phyloP scores from a whole-genome alignment of 2,329 filamentous ascomycete species.

The Talaromyces sp. region DNA sequence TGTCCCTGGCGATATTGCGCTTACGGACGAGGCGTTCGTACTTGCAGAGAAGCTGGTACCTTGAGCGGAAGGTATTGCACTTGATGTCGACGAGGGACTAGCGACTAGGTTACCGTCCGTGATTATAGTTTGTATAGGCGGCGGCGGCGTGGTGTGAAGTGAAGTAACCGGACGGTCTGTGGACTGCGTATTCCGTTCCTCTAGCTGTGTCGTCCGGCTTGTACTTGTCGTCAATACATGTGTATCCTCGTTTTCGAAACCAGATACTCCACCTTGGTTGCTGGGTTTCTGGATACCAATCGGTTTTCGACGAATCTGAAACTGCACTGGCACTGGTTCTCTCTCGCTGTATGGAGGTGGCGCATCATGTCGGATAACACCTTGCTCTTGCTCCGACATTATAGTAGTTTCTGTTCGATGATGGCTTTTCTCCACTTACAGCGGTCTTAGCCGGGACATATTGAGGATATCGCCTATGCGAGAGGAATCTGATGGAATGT shows the following conservation, averaged over 20 bases:
- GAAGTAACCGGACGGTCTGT: neutral
- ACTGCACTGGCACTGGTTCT: conserved; percentile 5
- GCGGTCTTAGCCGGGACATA: neutral
- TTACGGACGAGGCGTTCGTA: neutral
- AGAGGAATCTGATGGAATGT: neutral
- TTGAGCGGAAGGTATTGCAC: neutral
- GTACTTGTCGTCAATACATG: neutral
- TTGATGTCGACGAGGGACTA: conserved; percentile 11
- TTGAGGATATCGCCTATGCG: neutral
- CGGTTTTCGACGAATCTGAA: conserved; percentile 21
- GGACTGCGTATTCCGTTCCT: neutral
- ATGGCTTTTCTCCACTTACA: neutral
- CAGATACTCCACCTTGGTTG: neutral
- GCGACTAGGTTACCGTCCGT: conserved; percentile 1
- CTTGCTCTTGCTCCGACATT: conserved; percentile 8
- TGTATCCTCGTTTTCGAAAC: neutral
- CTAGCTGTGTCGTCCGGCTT: neutral
- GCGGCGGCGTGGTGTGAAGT: neutral
- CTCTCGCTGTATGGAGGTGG: conserved; percentile 15
- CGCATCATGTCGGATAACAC: neutral
- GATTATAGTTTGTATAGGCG: neutral
- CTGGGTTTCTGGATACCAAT: neutral
- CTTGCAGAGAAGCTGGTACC: neutral
- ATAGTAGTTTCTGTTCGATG: neutral
- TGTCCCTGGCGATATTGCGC: neutral